These are phyloP conservation scores for Suillus clintonianus DNA, from an alignment of 768 basidiomycete genomes.

Conservation along the genomic window DNA sequence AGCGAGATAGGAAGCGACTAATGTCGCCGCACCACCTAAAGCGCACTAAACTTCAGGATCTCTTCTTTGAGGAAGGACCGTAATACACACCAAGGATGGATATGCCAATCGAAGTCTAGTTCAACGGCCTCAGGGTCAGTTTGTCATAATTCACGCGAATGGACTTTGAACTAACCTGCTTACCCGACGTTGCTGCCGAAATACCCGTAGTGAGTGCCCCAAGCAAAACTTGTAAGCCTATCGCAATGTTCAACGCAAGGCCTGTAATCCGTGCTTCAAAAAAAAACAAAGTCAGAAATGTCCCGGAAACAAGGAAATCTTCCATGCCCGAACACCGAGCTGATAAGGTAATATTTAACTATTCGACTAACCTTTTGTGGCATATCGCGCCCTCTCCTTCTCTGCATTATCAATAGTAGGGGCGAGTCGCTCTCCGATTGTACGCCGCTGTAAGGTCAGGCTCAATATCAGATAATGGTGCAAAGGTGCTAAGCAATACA, in stretches of 20 bases:
- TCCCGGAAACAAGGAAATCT: background rate
- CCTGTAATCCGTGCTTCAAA: constrained; percentile 32
- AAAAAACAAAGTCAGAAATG: constrained; percentile 7
- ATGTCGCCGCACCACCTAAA: constrained; percentile 63
- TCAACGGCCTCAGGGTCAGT: constrained; percentile 2
- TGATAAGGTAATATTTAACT: background rate
- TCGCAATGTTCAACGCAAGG: constrained; percentile 48
- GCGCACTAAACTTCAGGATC: background rate
- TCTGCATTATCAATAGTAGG: constrained; percentile 54
- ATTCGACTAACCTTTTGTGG: constrained; percentile 40
- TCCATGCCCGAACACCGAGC: constrained; percentile 1
- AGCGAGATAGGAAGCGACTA: constrained; percentile 74
- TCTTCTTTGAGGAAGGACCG: background rate
- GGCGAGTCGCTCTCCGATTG: constrained; percentile 52
- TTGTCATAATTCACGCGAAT: no score
- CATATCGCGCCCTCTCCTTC: constrained; percentile 47
- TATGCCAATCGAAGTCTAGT: constrained; percentile 39
- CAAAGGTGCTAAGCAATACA: constrained; percentile 4
- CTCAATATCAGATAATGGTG: background rate
- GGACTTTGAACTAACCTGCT: constrained; percentile 35
- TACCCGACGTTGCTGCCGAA: constrained; percentile 46
- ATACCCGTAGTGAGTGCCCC: constrained; percentile 70
- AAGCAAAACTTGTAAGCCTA: constrained; percentile 61
- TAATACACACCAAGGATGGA: constrained; percentile 38
- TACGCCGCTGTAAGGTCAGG: constrained; percentile 27